These are phyloP conservation scores for Candida ovalis DNA, from an alignment of 805 yeast genomes.

Conservation along the genomic window DNA sequence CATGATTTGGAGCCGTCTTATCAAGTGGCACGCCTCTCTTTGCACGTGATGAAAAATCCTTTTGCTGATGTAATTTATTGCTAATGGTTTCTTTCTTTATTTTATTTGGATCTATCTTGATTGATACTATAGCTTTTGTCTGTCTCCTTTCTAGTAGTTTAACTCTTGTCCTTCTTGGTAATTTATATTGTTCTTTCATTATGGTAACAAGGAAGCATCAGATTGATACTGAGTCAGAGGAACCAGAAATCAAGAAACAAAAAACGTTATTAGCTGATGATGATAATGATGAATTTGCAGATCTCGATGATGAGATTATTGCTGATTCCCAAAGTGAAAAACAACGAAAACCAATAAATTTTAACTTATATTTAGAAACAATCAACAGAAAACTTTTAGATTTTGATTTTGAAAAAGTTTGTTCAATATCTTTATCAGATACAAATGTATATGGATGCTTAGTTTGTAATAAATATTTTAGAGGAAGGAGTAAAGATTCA, in stretches of 20 bases:
- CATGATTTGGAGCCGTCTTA: too few relatives aligned
- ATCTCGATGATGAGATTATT: not conserved
- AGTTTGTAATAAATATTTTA: constrained; percentile 68
- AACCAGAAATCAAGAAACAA: not conserved
- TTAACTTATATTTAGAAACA: constrained; percentile 35
- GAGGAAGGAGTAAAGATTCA: constrained; percentile 61
- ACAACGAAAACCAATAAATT: not conserved
- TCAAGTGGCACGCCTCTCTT: too few relatives aligned
- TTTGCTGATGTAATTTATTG: not conserved
- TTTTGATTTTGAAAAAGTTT: constrained; percentile 67
- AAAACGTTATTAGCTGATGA: not conserved
- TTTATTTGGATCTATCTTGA: too few relatives aligned
- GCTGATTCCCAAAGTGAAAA: not conserved
- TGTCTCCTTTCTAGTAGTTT: not conserved
- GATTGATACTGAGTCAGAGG: not conserved
- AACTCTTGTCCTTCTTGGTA: not conserved
- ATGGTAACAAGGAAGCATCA: not conserved
- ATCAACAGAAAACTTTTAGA: constrained; percentile 46
- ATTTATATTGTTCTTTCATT: not conserved
- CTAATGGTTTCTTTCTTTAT: not conserved
- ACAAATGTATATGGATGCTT: constrained; percentile 69
- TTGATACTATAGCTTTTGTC: not conserved
- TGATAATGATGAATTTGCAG: not conserved
- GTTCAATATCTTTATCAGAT: constrained; percentile 58
- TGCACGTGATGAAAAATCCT: too few relatives aligned